phyloP scores from a whole-genome alignment of 306 rosid species.

The Lotus japonicus region DNA sequence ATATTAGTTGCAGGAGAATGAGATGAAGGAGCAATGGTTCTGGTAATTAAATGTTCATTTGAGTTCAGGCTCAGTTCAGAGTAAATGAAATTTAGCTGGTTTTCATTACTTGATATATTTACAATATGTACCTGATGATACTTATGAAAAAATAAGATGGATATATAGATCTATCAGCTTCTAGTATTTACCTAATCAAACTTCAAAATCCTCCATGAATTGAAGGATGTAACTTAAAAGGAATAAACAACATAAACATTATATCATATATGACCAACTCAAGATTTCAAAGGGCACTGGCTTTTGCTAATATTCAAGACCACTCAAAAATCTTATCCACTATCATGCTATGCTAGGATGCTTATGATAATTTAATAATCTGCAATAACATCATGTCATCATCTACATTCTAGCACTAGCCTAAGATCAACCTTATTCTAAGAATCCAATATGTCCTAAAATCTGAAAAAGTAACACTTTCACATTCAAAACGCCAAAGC shows the following conservation, averaged over 20 bases:
- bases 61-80: not conserved
- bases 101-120: not conserved
- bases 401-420: not conserved
- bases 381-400: not conserved
- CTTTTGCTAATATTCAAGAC: not conserved
- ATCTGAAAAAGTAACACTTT: not conserved
- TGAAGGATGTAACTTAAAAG: not conserved
- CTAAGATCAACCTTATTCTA: no score
- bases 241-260: not conserved
- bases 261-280: not conserved
- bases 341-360: not conserved
- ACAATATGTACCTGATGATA: not conserved
- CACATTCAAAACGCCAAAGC: not conserved
- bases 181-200: not conserved
- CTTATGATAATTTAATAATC: not conserved
- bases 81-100: not conserved
- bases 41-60: slow-evolving; percentile 17
- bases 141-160: not conserved
- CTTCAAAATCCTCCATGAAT: not conserved
- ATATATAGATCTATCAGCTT: not conserved
- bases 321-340: not conserved
- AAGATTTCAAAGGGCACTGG: not conserved
- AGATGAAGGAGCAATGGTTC: slow-evolving; percentile 12
- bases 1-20: slow-evolving; percentile 8
- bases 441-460: no score